phyloP scores from a whole-genome alignment of 2,329 filamentous ascomycete species.

The Colletotrichum euphorbiae region DNA sequence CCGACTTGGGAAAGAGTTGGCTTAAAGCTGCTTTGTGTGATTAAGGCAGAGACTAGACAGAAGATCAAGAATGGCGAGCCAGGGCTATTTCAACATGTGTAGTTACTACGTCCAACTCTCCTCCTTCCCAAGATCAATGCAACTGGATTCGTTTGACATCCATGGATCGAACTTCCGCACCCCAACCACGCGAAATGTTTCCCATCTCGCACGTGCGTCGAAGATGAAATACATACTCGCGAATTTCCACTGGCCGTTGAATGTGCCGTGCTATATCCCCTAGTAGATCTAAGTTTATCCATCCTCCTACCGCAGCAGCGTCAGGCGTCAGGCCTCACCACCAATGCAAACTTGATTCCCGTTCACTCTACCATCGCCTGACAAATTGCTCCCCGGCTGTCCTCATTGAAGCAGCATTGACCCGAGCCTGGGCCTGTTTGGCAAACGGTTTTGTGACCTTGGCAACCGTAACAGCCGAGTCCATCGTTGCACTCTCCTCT shows the following conservation, averaged over 20 bases:
- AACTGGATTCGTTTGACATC: neutral
- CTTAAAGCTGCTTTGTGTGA: neutral
- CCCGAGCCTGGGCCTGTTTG: neutral
- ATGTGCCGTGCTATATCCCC: no score
- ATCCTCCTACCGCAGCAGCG: no score
- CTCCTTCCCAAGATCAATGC: neutral
- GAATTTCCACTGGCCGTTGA: neutral
- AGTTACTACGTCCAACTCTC: no score
- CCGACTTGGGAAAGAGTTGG: no score
- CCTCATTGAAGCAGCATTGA: conserved; percentile 16
- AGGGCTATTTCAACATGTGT: no score
- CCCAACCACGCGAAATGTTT: no score
- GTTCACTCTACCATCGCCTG: neutral
- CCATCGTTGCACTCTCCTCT: conserved; percentile 13
- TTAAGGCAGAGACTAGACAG: neutral
- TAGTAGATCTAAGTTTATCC: no score
- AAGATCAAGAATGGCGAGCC: neutral
- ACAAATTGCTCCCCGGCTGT: conserved; percentile 8
- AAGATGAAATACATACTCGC: no score
- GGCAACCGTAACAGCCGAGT: conserved; percentile 22
- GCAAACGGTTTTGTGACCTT: conserved; percentile 21
- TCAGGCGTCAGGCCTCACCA: neutral
- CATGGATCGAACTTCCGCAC: neutral
- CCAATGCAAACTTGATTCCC: no score
- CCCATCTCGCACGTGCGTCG: neutral